Base-by-base conservation (phyloP, 2,329 filamentous ascomycete species). In the Aspergillus tamarii region DNA sequence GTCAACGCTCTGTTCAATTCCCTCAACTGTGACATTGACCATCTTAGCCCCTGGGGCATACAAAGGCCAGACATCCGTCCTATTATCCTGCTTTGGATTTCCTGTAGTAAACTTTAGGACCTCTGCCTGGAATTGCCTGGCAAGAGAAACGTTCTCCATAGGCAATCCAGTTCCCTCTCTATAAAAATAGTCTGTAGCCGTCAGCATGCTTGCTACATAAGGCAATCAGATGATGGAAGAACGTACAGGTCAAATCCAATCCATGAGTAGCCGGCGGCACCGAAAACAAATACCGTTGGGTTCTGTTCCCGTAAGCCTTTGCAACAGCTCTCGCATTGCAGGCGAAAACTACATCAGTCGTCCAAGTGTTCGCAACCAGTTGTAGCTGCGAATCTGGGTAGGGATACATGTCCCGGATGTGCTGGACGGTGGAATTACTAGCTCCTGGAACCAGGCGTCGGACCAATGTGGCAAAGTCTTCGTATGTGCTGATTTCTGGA, bases 381-480 rank as follows among this genome's bases (percentile, higher is more conserved):
- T 58, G 56, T 5, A 58, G 12, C 39, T 58, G 26, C 26, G 56
- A 58, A 9, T 58, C 56, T n/a, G 56, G 56, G 19, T 48, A 46
- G 12, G 56, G 41, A 34, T 58, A 58, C 56, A 58, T 32, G 16
- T 19, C 16, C 12, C 56, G 36, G 14, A 58, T 46, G 19, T 12
- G 39, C 26, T 32, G 14, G 23, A 58, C 12, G n/a, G 56, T 58
- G 9, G 16, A 16, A 45, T 58, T 48, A 32, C 19, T 58, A 10
- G 39, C 56, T 14, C n/a, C 56, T 16, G 56, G 56, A 9, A 58
- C 43, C 10, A 46, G 23, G n/a, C 39, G 39, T 3, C 41, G 56
- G 23, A 58, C 41, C 41, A 54, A 19, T 8, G 19, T 36, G 19
- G 28, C 52, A n/a, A 54, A 54, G 52, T 26, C 30, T 21, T 54